Evolutionary conservation across 169 alveolate species (phyloP).

Genomic region (Plasmodium ovale): DNA sequence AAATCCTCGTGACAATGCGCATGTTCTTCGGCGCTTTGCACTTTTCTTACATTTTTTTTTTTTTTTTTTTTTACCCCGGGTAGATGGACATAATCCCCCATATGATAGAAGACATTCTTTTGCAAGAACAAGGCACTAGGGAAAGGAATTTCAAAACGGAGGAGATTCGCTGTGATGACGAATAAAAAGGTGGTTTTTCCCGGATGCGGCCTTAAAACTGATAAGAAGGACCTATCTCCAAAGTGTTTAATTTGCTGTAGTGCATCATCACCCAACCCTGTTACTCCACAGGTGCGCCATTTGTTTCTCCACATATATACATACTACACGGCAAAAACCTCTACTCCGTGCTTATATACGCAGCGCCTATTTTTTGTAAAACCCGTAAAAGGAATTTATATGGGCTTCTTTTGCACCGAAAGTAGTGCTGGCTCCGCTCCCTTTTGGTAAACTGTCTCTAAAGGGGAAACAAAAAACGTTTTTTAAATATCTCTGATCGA

Average conservation of each 20-base stretch:
- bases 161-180: conserved; percentile 69
- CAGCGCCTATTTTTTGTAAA: conserved; percentile 55
- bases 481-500: conserved; percentile 89
- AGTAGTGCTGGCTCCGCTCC: background rate
- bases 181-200: too few relatives aligned
- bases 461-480: conserved; percentile 86
- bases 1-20: too few relatives aligned
- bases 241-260: background rate
- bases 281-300: too few relatives aligned
- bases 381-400: conserved; percentile 66
- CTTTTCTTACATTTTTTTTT: background rate
- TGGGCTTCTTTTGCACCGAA: conserved; percentile 23
- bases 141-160: conserved; percentile 35
- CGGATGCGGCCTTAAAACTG: background rate
- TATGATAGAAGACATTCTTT: conserved; percentile 40
- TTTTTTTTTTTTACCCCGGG: too few relatives aligned
- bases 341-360: background rate
- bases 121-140: conserved; percentile 21
- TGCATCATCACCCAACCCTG: background rate
- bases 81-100: conserved; percentile 70
- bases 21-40: too few relatives aligned
- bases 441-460: conserved; percentile 59
- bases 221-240: too few relatives aligned
- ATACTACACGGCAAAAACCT: background rate
- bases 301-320: background rate